These are phyloP conservation scores for Maudiozyma bulderi DNA, from an alignment of 805 yeast genomes.

Conservation along the genomic window DNA sequence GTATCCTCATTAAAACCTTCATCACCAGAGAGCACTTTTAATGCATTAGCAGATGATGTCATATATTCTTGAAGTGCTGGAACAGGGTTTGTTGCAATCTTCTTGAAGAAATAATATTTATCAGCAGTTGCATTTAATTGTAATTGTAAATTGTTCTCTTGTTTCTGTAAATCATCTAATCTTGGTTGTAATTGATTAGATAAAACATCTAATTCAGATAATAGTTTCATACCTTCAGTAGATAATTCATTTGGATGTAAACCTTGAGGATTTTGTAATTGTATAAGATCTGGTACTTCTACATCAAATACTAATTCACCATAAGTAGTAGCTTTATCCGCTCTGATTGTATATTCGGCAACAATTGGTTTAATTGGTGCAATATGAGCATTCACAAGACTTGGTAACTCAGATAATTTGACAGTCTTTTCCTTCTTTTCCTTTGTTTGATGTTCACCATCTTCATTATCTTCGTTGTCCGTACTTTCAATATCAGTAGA, in stretches of 20 bases:
- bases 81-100: constrained; percentile 68
- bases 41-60: constrained; percentile 71
- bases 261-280: neutral
- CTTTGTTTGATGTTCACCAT: neutral
- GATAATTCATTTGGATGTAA: constrained; percentile 15
- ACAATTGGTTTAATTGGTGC: constrained; percentile 73
- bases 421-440: constrained; percentile 7
- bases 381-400: constrained; percentile 42
- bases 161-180: constrained; percentile 35
- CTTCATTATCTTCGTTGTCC: neutral
- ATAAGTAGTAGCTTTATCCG: constrained; percentile 65
- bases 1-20: constrained; percentile 83
- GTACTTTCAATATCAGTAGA: neutral
- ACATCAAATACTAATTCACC: constrained; percentile 78
- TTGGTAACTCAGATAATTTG: constrained; percentile 43
- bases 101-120: constrained; percentile 70
- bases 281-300: constrained; percentile 37
- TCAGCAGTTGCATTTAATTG: constrained; percentile 46
- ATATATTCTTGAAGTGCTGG: constrained; percentile 63
- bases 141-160: constrained; percentile 35
- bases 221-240: constrained; percentile 23
- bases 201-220: constrained; percentile 23
- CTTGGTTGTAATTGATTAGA: constrained; percentile 30
- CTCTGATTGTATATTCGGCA: constrained; percentile 64
- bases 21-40: constrained; percentile 81